A percentile compares a stretch with the other conserved stretches of the same genome.
Conservation (phyloP, 2,329 filamentous ascomycete genomes). For the Trichoderma pleuroti region DNA sequence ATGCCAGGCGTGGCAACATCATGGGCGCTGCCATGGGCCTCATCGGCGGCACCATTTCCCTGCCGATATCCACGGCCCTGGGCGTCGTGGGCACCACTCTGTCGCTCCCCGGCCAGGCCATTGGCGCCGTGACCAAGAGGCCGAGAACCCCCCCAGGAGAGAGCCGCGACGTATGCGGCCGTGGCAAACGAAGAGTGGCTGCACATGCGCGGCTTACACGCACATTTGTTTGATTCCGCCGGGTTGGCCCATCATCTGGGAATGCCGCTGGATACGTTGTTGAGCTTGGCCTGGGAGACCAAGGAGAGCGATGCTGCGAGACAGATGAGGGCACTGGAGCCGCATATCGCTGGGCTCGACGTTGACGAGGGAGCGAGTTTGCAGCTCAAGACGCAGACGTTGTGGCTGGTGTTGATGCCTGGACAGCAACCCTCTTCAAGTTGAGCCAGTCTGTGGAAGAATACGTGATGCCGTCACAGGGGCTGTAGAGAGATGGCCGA, state of each 20-base stretch:
- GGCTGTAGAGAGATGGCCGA: neutral
- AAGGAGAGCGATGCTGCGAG: constrained; percentile 22
- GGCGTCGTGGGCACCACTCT: constrained; percentile 35
- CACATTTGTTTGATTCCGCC: constrained; percentile 34
- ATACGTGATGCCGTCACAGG: neutral
- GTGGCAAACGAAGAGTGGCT: constrained; percentile 46
- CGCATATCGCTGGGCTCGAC: constrained; percentile 31
- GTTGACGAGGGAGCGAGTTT: constrained; percentile 25
- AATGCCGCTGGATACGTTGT: constrained; percentile 36
- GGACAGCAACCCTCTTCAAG: neutral
- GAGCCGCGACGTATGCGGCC: constrained; percentile 40
- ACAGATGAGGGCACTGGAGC: constrained; percentile 28
- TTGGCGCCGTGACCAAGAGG: constrained; percentile 34
- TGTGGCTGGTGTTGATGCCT: constrained; percentile 37
- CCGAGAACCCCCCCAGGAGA: constrained; percentile 41
- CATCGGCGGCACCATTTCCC: constrained; percentile 36
- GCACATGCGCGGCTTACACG: constrained; percentile 36
- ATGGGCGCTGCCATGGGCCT: constrained; percentile 37
- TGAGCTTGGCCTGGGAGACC: constrained; percentile 35
- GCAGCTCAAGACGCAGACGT: constrained; percentile 28
- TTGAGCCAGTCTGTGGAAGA: neutral
- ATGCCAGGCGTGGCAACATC: constrained; percentile 39
- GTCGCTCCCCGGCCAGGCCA: constrained; percentile 33
- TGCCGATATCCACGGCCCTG: constrained; percentile 39
- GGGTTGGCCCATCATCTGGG: constrained; percentile 30